These are phyloP conservation scores for Phytomonas serpens DNA, from an alignment of 208 protist species.

Conservation along the genomic window DNA sequence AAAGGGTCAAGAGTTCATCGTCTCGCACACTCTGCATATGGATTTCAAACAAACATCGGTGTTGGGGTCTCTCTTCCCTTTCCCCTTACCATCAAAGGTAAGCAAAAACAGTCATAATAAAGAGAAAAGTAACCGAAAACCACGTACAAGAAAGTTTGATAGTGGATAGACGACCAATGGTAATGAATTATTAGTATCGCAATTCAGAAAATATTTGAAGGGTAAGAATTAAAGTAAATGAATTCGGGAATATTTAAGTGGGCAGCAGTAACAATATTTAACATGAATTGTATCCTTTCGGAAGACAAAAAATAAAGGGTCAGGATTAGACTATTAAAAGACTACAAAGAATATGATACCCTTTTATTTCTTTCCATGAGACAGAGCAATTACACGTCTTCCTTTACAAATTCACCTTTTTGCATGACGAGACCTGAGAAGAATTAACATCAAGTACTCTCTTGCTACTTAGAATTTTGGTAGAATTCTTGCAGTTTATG, in stretches of 20 bases:
- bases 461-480: background rate
- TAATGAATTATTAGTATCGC: background rate
- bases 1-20: slow-evolving; percentile 2
- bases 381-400: background rate
- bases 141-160: slow-evolving; percentile 6
- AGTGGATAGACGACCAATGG: slow-evolving; percentile 3
- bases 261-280: background rate
- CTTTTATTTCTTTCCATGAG: background rate
- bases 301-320: background rate
- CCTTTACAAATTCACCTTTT: background rate
- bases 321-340: background rate
- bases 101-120: slow-evolving; percentile 13
- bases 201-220: background rate
- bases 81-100: background rate
- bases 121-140: background rate
- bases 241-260: background rate
- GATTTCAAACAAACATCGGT: background rate
- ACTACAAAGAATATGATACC: background rate
- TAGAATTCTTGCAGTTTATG: background rate
- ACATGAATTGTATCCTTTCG: slow-evolving; percentile 1
- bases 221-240: slow-evolving; percentile 10
- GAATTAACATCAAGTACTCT: background rate
- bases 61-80: background rate
- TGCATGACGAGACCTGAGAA: background rate
- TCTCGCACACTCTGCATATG: background rate